Base-by-base conservation (phyloP, 352 stramenopile genomes). In the Globisporangium yorkense region DNA sequence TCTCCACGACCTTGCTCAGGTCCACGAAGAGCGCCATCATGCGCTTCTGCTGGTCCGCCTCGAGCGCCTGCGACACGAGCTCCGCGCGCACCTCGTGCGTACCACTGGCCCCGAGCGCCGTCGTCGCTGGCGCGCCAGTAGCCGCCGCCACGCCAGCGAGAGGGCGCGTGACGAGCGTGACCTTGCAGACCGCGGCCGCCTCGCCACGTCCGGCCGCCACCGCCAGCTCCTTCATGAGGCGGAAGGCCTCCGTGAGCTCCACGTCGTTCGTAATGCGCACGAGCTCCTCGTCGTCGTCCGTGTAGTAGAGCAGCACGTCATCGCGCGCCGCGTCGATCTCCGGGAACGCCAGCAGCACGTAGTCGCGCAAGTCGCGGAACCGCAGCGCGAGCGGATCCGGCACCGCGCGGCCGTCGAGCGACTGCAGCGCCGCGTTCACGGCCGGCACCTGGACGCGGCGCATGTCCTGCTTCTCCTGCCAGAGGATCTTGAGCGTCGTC, bases 401-500 rank as follows among this genome's bases (percentile, higher is more conserved):
- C 40, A 72, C 50, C 13, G 44, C 27, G 59, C 81, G 77, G 58
- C 72, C 65, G 58, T 89, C 73, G 31, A 71, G 63, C 49, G 72
- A 67, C 54, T 57, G 50, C 29, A 92, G 75, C 46, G 79, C 56
- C 66, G 86, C 68, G 63, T 84, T 82, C 48, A 84, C 81, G 9
- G 79, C 80, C 59, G 67, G 54, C 31, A 89, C 74, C 64, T 93
- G 78, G 63, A 93, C 84, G 59, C 84, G 84, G 57, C 84, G 84
- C 79, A 93, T 91, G 68, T 93, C 84, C 66, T 91, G 70, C 72
- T 86, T 77, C 61, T 88, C 83, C 65, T 71, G 70, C 76, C 80
- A 90, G 51, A 85, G 72, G 56, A 93, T 87, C 78, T 93, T 93
- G 65, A 93, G 79, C 70, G 84, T 93, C 72, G 79, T 74, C 80